A percentile compares a stretch with the other conserved stretches of the same genome.
Evolutionary conservation across 768 basidiomycete genomes (phyloP).

Genomic region (Neoboletus magnificus): DNA sequence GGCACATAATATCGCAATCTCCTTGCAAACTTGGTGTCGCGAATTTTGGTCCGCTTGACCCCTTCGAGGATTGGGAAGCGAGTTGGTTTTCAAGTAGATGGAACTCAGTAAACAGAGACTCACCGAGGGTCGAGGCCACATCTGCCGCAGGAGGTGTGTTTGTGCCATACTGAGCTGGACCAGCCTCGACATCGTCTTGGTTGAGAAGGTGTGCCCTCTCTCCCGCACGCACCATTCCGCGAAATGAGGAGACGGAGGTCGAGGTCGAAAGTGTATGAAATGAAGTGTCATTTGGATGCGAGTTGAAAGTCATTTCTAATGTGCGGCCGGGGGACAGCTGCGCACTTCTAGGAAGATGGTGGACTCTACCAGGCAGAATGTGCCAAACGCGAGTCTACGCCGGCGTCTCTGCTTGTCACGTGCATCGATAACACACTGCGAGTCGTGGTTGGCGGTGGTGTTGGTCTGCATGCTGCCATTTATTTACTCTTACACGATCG

Average conservation of each 20-base stretch:
- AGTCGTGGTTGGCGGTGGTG: too few relatives aligned
- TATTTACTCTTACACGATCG: too few relatives aligned
- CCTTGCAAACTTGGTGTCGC: constrained; percentile 39
- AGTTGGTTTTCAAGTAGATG: not conserved
- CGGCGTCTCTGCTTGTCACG: not conserved
- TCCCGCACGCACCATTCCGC: constrained; percentile 19
- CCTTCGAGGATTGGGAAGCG: constrained; percentile 8
- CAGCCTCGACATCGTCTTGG: constrained; percentile 27
- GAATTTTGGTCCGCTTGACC: constrained; percentile 13
- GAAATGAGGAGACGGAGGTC: constrained; percentile 27
- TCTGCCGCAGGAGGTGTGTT: constrained; percentile 13
- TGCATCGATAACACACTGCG: not conserved
- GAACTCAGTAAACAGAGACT: not conserved
- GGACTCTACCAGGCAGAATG: not conserved
- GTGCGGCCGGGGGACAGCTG: not conserved
- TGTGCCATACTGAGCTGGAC: constrained; percentile 18
- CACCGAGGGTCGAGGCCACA: constrained; percentile 20
- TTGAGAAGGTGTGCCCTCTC: constrained; percentile 26
- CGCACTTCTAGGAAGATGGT: not conserved
- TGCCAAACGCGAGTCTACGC: not conserved
- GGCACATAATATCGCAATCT: constrained; percentile 74
- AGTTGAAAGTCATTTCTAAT: constrained; percentile 12
- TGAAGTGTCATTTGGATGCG: constrained; percentile 3
- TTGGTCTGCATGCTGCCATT: too few relatives aligned
- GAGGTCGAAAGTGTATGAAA: constrained; percentile 26